Base-by-base conservation (phyloP, 768 basidiomycete species). In the Lactifluus pinguis region DNA sequence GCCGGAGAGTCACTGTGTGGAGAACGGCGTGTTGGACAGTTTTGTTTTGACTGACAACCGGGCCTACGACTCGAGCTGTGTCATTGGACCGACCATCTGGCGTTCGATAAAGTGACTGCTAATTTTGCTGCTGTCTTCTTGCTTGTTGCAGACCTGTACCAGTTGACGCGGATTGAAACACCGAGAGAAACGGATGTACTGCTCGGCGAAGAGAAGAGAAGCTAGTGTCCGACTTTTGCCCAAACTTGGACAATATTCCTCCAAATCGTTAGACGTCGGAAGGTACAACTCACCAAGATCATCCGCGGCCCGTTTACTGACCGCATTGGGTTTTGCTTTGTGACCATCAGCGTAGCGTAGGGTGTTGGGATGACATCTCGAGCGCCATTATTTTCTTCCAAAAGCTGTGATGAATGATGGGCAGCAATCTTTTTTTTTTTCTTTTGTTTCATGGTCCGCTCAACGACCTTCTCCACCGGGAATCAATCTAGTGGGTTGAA, bases 11-110 rank as follows among this genome's bases (percentile, higher is more conserved):
- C 25, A 25, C 25, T 25, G 25, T 17, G 8, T 62, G 4, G 42
- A 59, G 47, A 67, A 68, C 39, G 66, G 67, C 21, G 75, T 75
- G 56, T 64, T 77, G 34, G 66, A 71, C 36, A 62, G 50, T 2
- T 68, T 74, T 14, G 60, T 19, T 55, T 41, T 15, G 29, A 39
- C 10, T 11, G 38, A 15, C 32, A 25, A n/a, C n/a, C n/a, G 9
- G 14, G 30, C 8, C 49, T 49, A 6, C 17, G 9, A 49, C 36
- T 32, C 21, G 6, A 25, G 45, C 19, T 10, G n/a, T 47, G 45
- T 11, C 21, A 47, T 13, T 11, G 45, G 10, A 11, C 21, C 44
- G n/a, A 49, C n/a, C 9, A 56, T 25, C 17, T 45, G 54, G 55
- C 36, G 15, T 49, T 38, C 42, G n/a, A 45, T 53, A 19, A 45